phyloP scores from a whole-genome alignment of 2,329 filamentous ascomycete genomes.

The Colletotrichum nymphaeae region DNA sequence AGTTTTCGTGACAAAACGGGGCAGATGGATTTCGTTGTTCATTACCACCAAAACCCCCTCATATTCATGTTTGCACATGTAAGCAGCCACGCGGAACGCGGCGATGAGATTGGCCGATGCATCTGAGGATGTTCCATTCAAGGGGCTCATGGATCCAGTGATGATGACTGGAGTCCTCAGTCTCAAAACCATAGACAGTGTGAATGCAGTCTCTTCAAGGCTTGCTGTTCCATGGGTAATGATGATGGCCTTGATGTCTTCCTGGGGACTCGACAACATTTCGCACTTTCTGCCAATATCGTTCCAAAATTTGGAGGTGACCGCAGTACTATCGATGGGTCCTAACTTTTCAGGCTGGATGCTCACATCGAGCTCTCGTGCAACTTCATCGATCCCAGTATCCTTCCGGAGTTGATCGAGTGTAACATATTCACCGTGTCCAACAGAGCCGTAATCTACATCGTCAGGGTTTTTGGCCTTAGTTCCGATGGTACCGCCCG shows the following conservation, averaged over 20 bases:
- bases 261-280: not conserved
- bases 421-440: no score
- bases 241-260: conserved; percentile 3
- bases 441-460: no score
- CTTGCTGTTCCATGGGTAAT: conserved; percentile 25
- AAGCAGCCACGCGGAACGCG: conserved; percentile 17
- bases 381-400: not conserved
- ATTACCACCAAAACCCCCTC: conserved; percentile 12
- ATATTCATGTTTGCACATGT: not conserved
- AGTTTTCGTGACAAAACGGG: conserved; percentile 13
- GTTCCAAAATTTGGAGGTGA: not conserved
- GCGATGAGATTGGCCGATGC: conserved; percentile 17
- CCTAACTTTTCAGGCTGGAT: not conserved
- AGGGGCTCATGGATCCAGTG: conserved; percentile 14
- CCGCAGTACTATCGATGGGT: conserved; percentile 21
- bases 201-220: conserved; percentile 24
- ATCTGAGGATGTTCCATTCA: conserved; percentile 17
- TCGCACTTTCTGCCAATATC: not conserved
- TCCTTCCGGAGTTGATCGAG: no score
- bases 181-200: conserved; percentile 3
- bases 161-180: not conserved
- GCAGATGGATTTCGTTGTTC: conserved; percentile 22
- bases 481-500: no score
- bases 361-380: not conserved
- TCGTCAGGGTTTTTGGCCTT: no score